A percentile compares a stretch with the other conserved stretches of the same genome.
These are phyloP conservation scores for Dactylorhiza incarnata DNA, from an alignment of 106 monocot species.

Conservation along the genomic window DNA sequence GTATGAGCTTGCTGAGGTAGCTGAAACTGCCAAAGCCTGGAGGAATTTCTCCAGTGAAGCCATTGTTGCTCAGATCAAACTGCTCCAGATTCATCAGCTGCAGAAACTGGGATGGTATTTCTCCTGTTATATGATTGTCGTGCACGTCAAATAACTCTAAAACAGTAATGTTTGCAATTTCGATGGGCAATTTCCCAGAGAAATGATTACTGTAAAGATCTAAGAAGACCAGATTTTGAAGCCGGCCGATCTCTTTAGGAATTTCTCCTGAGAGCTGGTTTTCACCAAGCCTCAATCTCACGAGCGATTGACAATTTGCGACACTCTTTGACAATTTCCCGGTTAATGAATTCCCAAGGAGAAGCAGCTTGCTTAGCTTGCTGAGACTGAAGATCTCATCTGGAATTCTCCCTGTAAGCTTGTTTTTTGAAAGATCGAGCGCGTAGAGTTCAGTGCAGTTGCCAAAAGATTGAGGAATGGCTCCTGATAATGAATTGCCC, in stretches of 20 bases:
- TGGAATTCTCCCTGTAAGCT: conserved; percentile 56
- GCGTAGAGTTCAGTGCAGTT: conserved; percentile 73
- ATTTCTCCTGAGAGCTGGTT: conserved; percentile 66
- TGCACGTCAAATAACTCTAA: conserved; percentile 82
- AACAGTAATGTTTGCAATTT: conserved; percentile 49
- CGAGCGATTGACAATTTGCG: conserved; percentile 56
- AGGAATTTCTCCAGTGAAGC: conserved; percentile 67
- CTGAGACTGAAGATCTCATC: conserved; percentile 60
- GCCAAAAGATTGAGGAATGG: conserved; percentile 46
- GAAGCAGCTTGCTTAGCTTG: conserved; percentile 84
- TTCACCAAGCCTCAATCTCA: conserved; percentile 69
- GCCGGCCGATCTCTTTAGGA: conserved; percentile 47
- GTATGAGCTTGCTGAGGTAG: conserved; percentile 62
- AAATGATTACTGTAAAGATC: conserved; percentile 60
- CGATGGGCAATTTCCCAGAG: conserved; percentile 40
- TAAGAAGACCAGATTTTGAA: conserved; percentile 66
- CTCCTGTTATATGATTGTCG: conserved; percentile 52
- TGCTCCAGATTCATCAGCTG: conserved; percentile 78
- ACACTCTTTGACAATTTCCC: conserved; percentile 47
- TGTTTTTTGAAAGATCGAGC: conserved; percentile 74
- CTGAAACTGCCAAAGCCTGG: conserved; percentile 56
- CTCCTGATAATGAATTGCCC: conserved; percentile 72
- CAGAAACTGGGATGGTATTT: conserved; percentile 53
- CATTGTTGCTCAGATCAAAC: conserved; percentile 74
- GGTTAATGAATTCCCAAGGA: conserved; percentile 58